These are phyloP conservation scores for Rutstroemia sp. DNA, from an alignment of 2,329 filamentous ascomycete genomes.

Conservation along the genomic window DNA sequence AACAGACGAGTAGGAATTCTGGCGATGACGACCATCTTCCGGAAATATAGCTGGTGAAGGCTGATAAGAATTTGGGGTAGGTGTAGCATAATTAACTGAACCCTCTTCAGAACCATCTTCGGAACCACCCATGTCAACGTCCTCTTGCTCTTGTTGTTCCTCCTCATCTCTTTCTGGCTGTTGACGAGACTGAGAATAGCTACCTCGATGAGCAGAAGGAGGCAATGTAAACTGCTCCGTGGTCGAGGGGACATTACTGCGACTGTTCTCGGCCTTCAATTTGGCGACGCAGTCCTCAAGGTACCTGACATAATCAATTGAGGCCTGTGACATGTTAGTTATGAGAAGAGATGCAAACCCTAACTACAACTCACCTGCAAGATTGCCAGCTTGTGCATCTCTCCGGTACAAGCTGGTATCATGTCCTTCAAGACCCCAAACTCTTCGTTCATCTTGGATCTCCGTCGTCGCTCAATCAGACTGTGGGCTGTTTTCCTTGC, in stretches of 20 bases:
- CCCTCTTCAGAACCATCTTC: conserved; percentile 35
- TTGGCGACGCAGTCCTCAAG: conserved; percentile 81
- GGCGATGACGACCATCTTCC: conserved; percentile 38
- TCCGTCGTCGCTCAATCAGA: conserved; percentile 78
- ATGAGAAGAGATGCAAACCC: not conserved
- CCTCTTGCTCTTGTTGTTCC: conserved; percentile 31
- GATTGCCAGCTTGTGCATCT: conserved; percentile 98
- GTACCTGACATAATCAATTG: conserved; percentile 93
- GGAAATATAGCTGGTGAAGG: conserved; percentile 44
- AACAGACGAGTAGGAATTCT: conserved; percentile 46
- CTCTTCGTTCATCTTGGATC: conserved; percentile 99
- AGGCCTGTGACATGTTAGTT: conserved; percentile 53
- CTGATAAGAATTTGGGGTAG: conserved; percentile 26
- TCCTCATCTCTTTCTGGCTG: conserved; percentile 38
- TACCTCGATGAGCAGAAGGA: conserved; percentile 17
- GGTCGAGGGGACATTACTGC: conserved; percentile 17
- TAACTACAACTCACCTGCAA: conserved; percentile 60
- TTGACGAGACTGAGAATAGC: conserved; percentile 30
- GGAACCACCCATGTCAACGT: conserved; percentile 55
- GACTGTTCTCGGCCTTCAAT: conserved; percentile 52
- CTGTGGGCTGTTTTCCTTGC: conserved; percentile 95
- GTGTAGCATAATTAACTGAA: conserved; percentile 34
- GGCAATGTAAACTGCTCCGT: conserved; percentile 18
- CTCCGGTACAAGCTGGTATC: conserved; percentile 91
- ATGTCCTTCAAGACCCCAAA: conserved; percentile 89